These are phyloP conservation scores for Fusarium sterilihyphosum DNA, from an alignment of 2,329 filamentous ascomycete species.

Conservation along the genomic window DNA sequence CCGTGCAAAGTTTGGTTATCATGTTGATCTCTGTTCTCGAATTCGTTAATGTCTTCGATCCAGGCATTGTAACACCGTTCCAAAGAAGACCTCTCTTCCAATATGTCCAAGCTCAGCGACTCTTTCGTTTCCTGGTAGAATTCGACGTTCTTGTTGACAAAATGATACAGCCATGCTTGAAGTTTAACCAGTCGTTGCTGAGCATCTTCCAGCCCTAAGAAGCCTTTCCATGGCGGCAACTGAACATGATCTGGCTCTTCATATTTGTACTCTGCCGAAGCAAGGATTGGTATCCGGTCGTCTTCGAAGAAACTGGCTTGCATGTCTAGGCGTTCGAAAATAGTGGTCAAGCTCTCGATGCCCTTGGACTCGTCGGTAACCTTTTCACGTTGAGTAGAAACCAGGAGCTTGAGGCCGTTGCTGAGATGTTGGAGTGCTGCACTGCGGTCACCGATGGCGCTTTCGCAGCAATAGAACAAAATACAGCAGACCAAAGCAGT, in stretches of 20 bases:
- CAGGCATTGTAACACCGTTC: not conserved
- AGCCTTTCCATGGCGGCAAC: not conserved
- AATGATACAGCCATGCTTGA: slow-evolving; percentile 24
- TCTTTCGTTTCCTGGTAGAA: not conserved
- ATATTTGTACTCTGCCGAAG: not conserved
- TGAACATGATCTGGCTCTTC: not conserved
- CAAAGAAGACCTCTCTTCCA: slow-evolving; percentile 5
- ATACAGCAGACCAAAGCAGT: slow-evolving; percentile 6
- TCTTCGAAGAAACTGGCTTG: slow-evolving; percentile 34
- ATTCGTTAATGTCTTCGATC: not conserved
- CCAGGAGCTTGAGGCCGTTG: not conserved
- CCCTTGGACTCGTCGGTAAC: not conserved
- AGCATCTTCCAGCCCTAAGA: not conserved
- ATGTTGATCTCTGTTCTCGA: not conserved
- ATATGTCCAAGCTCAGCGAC: not conserved
- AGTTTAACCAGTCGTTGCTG: slow-evolving; percentile 16
- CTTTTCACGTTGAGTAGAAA: not conserved
- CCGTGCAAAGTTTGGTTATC: not conserved
- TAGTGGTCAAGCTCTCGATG: not conserved
- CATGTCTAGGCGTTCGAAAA: slow-evolving; percentile 23
- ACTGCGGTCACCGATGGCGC: not conserved
- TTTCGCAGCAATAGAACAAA: slow-evolving; percentile 18
- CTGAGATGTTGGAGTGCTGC: slow-evolving; percentile 6
- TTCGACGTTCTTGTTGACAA: not conserved
- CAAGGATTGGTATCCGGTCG: slow-evolving; percentile 12